Base-by-base conservation (phyloP, 78 protist species). In the Polysphondylium violaceum region DNA sequence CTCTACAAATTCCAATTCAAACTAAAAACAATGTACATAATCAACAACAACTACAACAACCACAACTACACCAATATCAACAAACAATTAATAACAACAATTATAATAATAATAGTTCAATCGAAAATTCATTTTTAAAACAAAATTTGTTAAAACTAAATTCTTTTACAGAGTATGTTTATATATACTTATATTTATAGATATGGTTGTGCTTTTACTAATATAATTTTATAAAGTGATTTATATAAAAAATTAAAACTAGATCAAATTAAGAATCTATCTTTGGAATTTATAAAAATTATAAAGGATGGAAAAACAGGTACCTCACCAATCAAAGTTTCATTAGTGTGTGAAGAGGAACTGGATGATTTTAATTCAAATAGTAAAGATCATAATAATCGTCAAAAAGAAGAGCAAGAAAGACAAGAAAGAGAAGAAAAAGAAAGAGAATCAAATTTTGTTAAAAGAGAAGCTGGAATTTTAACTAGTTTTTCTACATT, bases 261-360 rank as follows among this genome's bases (percentile, higher is more conserved):
- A 16, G 51, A 74, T 8, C 53, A 23, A 51, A 35, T 58, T 40
- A 38, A 53, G 38, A 25, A 19, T 31, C 33, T 56, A 21, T 36
- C 17, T 56, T 27, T 71, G 6, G 51, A 50, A 14, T 47, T 44
- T 17, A 33, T 41, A 51, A 41, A 27, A 14, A 43, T 47, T 21
- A 64, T n/a, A 16, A 21, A 35, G 4, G 2, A 64, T 36, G 72
- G 38, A 21, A 64, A 16, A 25, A 14, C 7, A 21, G 47, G 27
- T 33, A 64, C 31, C 38, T 21, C 36, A 41, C 41, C 33, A 16
- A 64, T 9, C 14, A 44, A 41, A 68, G 76, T 69, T 16, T 69
- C 76, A 41, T 27, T 69, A 23, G 35, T 38, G 23, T 69, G 76
- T 16, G 76, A 69, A 27, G 76, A 69, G 27, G 56, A 69, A 19